These are phyloP conservation scores for Suhomyces coccinellae DNA, from an alignment of 1,139 yeast species.

Conservation along the genomic window DNA sequence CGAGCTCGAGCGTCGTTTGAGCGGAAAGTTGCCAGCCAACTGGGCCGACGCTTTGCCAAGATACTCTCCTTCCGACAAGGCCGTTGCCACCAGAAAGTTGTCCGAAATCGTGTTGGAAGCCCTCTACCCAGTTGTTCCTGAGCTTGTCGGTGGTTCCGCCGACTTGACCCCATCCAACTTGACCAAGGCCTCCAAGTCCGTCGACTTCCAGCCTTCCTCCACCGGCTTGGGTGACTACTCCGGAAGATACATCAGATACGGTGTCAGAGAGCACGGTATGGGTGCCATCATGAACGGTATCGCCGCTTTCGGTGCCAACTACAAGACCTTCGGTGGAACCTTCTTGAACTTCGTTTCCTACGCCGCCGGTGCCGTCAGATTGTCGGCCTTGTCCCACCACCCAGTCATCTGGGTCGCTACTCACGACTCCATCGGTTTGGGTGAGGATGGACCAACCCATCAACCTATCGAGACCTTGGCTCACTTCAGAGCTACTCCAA, in stretches of 20 bases:
- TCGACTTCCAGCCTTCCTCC: slow-evolving; percentile 91
- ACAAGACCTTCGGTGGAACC: slow-evolving; percentile 95
- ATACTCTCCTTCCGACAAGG: slow-evolving; percentile 74
- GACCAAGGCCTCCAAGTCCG: slow-evolving; percentile 83
- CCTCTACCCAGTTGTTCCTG: slow-evolving; percentile 72
- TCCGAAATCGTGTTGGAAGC: slow-evolving; percentile 78
- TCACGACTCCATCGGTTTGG: slow-evolving; percentile 98
- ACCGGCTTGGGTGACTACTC: slow-evolving; percentile 80
- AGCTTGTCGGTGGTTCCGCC: slow-evolving; percentile 96
- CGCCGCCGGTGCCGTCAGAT: slow-evolving; percentile 96
- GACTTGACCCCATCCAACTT: slow-evolving; percentile 97
- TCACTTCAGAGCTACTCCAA: slow-evolving; percentile 96
- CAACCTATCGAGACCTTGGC: slow-evolving; percentile 99
- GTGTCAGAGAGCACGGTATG: slow-evolving; percentile 99
- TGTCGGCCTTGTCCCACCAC: slow-evolving; percentile 90
- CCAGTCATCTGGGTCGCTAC: slow-evolving; percentile 98
- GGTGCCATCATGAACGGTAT: slow-evolving; percentile 99
- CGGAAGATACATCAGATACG: slow-evolving; percentile 96
- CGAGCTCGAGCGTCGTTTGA: slow-evolving; percentile 80
- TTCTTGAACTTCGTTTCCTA: slow-evolving; percentile 97
- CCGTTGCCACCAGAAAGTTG: slow-evolving; percentile 94
- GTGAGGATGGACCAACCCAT: slow-evolving; percentile 99
- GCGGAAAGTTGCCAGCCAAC: slow-evolving; percentile 76
- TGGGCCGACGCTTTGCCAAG: slow-evolving; percentile 82
- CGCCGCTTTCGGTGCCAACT: slow-evolving; percentile 91